Base-by-base conservation (phyloP, 176 grass and related monocot genomes). In the Oryza brachyantha region DNA sequence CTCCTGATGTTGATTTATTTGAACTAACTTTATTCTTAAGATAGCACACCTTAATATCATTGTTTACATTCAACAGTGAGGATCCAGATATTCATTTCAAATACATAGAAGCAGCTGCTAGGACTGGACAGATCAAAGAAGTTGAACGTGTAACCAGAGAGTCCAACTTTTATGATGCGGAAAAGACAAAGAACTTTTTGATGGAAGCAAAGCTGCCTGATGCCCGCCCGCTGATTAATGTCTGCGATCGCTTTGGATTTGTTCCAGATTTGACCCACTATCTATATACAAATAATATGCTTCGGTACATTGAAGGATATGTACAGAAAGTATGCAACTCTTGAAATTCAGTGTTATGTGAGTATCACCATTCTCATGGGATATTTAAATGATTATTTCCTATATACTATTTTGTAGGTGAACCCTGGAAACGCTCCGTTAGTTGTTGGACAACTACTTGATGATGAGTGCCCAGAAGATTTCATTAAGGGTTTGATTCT, bases 201-300 rank as follows among this genome's bases (percentile, higher is more conserved):
- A 98, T 98, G 95, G 95, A 98, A 88, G 90, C 95, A 75, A 98
- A 94, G 50, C 81, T 98, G 81, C 95, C 95, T 60, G 95, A 98
- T 88, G 92, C 95, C 32, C 90, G 95, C 0, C 95, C 95, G 11
- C 70, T 93, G 63, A 98, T 98, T 79, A 98, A 98, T 88, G 92
- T 98, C 74, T 98, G 95, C 24, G 90, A 94, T 42, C 95, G 95
- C n/a, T 98, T 94, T 83, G 90, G 95, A 38, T 98, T 98, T 81
- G 95, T 98, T 52, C 95, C 95, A 58, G 92, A 94, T 84, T 81
- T 98, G 32, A 98, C 95, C 68, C 95, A 92, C 70, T 98, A 98
- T 85, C 74, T 98, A 21, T 98, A 98, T 54, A 90, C 92, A 14
- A 98, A 68, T 78, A 98, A 94, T 63, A 94, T 98, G 95, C 92